Conservation (phyloP, 2,329 filamentous ascomycete genomes). For the Colletotrichum lindemuthianum region DNA sequence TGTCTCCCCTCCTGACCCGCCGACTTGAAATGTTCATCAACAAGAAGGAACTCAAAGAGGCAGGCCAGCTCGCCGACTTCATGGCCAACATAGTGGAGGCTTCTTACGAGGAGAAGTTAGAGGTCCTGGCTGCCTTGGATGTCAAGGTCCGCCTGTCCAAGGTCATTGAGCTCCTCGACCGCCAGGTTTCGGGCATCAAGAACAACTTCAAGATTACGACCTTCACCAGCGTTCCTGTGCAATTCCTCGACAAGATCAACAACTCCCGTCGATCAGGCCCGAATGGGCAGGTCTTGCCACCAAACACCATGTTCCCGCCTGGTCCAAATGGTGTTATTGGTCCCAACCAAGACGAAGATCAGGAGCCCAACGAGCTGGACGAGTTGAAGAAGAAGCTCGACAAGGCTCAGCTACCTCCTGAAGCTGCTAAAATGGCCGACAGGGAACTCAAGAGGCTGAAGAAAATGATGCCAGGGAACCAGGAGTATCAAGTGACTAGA, state of each 20-base stretch:
- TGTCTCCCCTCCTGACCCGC: slow-evolving; percentile 87
- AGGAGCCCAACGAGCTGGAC: slow-evolving; percentile 89
- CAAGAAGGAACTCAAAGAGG: slow-evolving; percentile 82
- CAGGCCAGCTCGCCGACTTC: slow-evolving; percentile 90
- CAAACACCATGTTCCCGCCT: slow-evolving; percentile 37
- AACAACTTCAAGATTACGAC: slow-evolving; percentile 87
- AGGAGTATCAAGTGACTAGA: slow-evolving; percentile 92
- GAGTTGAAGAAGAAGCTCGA: slow-evolving; percentile 90
- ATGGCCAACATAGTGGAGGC: slow-evolving; percentile 94
- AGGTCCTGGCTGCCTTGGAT: slow-evolving; percentile 83
- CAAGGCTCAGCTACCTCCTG: slow-evolving; percentile 80
- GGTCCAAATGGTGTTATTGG: slow-evolving; percentile 43
- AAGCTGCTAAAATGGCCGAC: slow-evolving; percentile 90
- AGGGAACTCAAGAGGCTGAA: slow-evolving; percentile 87
- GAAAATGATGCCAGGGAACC: slow-evolving; percentile 96
- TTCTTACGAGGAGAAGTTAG: slow-evolving; percentile 89
- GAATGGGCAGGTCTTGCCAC: slow-evolving; percentile 33
- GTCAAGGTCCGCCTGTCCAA: slow-evolving; percentile 81
- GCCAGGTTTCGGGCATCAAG: slow-evolving; percentile 86
- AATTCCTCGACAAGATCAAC: slow-evolving; percentile 66
- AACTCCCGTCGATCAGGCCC: slow-evolving; percentile 39
- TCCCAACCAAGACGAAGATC: slow-evolving; percentile 71
- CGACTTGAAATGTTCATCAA: slow-evolving; percentile 89
- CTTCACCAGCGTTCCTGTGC: slow-evolving; percentile 73
- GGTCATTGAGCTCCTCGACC: slow-evolving; percentile 84